Percentiles rank a stretch among this genome's conserved stretches.
Conservation (phyloP, 352 stramenopile genomes). For the Pythium grandisporangium region DNA sequence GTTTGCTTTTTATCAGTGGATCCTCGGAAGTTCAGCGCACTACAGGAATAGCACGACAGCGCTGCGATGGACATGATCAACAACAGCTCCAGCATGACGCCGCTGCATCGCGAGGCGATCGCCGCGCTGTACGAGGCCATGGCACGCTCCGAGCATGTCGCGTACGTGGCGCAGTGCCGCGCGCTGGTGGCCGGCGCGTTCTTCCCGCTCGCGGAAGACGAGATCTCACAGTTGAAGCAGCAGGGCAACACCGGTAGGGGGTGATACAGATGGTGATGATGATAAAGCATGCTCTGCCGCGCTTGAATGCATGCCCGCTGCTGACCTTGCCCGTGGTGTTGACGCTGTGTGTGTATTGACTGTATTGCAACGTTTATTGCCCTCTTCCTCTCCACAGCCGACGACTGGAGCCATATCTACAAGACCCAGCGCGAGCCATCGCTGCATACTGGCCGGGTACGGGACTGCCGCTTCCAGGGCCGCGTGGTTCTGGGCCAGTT, state of each 20-base stretch:
- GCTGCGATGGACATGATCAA: too few species aligned
- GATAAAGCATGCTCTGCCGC: too few species aligned
- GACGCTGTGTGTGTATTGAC: too few species aligned
- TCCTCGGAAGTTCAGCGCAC: too few species aligned
- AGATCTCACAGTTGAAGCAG: constrained; percentile 40
- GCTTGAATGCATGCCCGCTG: too few species aligned
- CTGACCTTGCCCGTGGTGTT: too few species aligned
- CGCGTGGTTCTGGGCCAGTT: constrained; percentile 54
- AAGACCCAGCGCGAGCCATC: constrained; percentile 22
- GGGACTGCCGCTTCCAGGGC: constrained; percentile 62
- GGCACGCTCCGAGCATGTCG: constrained; percentile 5
- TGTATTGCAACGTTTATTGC: too few species aligned
- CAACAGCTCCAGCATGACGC: not conserved
- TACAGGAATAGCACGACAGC: too few species aligned
- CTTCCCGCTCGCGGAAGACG: constrained; percentile 28
- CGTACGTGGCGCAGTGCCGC: constrained; percentile 9
- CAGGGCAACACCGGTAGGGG: constrained; percentile 53
- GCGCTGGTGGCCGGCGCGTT: constrained; percentile 12
- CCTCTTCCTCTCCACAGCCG: too few species aligned
- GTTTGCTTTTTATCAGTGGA: too few species aligned
- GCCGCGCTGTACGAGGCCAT: constrained; percentile 7
- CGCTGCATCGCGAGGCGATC: too few species aligned
- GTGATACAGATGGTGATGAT: not conserved
- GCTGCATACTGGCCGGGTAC: too few species aligned
- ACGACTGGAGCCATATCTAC: constrained; percentile 47